phyloP scores from a whole-genome alignment of 306 rosid genomes.

The Fagus sylvatica region DNA sequence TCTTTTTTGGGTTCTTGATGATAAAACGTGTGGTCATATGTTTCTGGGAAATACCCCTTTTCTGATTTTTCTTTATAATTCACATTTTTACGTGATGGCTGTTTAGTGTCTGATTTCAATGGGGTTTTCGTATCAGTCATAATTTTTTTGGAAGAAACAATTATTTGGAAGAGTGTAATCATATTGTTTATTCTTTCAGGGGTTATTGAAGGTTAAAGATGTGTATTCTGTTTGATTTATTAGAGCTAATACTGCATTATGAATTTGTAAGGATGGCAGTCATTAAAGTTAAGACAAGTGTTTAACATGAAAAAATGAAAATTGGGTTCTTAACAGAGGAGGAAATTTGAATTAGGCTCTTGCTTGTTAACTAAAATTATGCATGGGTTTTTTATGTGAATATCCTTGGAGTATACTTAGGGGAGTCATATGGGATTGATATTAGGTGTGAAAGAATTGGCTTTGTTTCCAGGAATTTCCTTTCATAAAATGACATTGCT shows the following conservation, averaged over 20 bases:
- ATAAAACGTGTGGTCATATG: not conserved
- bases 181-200: not conserved
- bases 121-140: not conserved
- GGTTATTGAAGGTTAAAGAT: not conserved
- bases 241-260: not conserved
- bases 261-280: not conserved
- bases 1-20: slow-evolving; percentile 3
- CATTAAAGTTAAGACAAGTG: not conserved
- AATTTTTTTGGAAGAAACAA: not conserved
- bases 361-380: too few relatives aligned
- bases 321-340: not conserved
- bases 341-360: not conserved
- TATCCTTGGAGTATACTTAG: too few relatives aligned
- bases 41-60: not conserved
- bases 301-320: not conserved
- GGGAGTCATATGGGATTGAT: too few relatives aligned
- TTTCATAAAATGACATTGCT: too few relatives aligned
- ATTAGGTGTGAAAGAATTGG: too few relatives aligned
- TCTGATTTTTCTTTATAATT: not conserved
- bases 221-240: not conserved
- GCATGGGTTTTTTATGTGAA: too few relatives aligned
- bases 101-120: not conserved
- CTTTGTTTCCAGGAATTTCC: too few relatives aligned
- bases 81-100: not conserved
- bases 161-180: not conserved